phyloP scores from a whole-genome alignment of 768 basidiomycete genomes.

The Lactarius sp. region DNA sequence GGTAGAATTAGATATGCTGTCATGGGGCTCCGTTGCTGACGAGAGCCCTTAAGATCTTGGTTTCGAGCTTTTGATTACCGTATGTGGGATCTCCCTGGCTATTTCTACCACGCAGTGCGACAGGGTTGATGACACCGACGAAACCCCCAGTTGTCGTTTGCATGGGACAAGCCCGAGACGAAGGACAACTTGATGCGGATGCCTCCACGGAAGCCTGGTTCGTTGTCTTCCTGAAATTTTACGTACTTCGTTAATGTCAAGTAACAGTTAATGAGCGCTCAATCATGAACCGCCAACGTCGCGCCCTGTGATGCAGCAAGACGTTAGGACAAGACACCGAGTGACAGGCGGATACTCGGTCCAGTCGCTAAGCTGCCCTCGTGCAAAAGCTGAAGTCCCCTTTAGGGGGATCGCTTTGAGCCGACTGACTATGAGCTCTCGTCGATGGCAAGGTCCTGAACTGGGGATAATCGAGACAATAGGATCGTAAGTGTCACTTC shows the following conservation, averaged over 20 bases:
- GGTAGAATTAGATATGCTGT: constrained; percentile 37
- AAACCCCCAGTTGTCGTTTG: constrained; percentile 51
- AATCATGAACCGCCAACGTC: constrained; percentile 48
- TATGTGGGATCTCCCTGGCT: constrained; percentile 32
- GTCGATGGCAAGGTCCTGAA: constrained; percentile 59
- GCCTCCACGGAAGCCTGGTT: constrained; percentile 61
- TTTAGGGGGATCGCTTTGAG: constrained; percentile 57
- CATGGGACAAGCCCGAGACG: constrained; percentile 68
- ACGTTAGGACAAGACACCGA: constrained; percentile 52
- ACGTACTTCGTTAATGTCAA: neutral
- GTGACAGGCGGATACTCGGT: constrained; percentile 41
- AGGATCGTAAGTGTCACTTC: constrained; percentile 41
- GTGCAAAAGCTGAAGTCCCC: constrained; percentile 42
- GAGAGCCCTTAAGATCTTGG: constrained; percentile 49
- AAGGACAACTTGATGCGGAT: constrained; percentile 62
- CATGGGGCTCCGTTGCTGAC: neutral
- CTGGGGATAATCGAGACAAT: constrained; percentile 57
- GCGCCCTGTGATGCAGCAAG: constrained; percentile 52
- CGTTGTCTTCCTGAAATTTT: constrained; percentile 2
- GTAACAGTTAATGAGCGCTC: constrained; percentile 51
- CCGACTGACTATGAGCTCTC: constrained; percentile 49
- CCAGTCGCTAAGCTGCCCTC: constrained; percentile 39
- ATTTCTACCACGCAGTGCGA: neutral
- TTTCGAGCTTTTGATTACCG: constrained; percentile 63
- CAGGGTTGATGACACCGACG: neutral